Evolutionary conservation across 75 land plant species (phyloP).

Genomic region (Gnetum montanum): DNA sequence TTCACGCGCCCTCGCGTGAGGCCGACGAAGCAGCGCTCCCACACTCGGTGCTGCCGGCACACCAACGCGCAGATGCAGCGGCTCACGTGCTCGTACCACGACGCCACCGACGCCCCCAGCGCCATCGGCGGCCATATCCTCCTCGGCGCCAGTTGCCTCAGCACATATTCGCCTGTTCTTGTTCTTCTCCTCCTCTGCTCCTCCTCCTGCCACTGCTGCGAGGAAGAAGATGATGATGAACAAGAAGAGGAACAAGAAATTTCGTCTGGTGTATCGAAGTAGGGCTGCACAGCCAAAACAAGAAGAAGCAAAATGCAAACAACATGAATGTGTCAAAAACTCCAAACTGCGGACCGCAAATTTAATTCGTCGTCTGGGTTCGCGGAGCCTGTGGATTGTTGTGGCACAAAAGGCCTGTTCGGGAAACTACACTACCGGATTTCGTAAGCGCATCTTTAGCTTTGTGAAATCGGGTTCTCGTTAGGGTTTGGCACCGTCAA

Average conservation of each 20-base stretch:
- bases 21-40: slow-evolving; percentile 20
- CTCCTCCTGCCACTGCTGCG: neutral
- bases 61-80: slow-evolving; percentile 52
- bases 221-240: neutral
- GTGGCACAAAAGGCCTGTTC: no score
- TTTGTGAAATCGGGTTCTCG: no score
- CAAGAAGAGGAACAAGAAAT: neutral
- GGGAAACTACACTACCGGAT: no score
- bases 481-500: no score
- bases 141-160: slow-evolving; percentile 70
- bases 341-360: no score
- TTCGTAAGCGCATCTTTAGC: no score
- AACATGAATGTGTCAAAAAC: neutral
- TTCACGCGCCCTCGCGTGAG: slow-evolving; percentile 25
- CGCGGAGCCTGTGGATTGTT: no score
- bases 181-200: no score
- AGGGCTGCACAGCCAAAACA: neutral
- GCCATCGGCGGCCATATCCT: slow-evolving; percentile 72
- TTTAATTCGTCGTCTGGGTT: no score
- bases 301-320: neutral
- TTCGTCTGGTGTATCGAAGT: neutral
- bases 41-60: slow-evolving; percentile 75
- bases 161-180: slow-evolving; percentile 49
- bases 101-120: slow-evolving; percentile 69
- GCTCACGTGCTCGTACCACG: slow-evolving; percentile 91